A percentile compares a stretch with the other conserved stretches of the same genome.
These are phyloP conservation scores for Phaeolepiota aurea DNA, from an alignment of 768 basidiomycete genomes.

Conservation along the genomic window DNA sequence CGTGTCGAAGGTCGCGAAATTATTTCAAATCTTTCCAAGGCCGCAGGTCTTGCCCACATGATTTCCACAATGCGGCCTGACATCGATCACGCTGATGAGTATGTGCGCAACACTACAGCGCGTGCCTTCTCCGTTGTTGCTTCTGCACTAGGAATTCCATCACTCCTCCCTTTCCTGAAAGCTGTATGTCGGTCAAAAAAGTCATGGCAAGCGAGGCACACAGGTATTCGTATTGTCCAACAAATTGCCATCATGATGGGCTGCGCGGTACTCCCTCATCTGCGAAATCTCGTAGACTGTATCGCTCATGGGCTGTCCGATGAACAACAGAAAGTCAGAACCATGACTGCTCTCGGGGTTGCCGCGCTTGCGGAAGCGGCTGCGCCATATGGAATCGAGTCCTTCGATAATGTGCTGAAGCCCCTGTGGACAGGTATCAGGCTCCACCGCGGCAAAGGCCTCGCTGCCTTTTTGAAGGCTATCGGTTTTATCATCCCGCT, in stretches of 20 bases:
- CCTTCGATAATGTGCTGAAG: conserved; percentile 95
- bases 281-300: conserved; percentile 93
- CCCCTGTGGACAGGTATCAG: conserved; percentile 92
- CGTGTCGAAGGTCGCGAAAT: conserved; percentile 99
- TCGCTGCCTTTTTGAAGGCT: conserved; percentile 94
- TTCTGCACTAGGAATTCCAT: conserved; percentile 95
- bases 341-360: conserved; percentile 88
- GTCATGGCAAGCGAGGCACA: conserved; percentile 99
- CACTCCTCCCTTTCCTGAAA: conserved; percentile 95
- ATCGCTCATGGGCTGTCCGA: conserved; percentile 90
- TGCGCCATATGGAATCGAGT: conserved; percentile 98
- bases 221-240: conserved; percentile 98
- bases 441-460: conserved; percentile 89
- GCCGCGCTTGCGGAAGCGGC: conserved; percentile 96
- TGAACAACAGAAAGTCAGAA: conserved; percentile 93
- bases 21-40: conserved; percentile 97
- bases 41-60: conserved; percentile 99
- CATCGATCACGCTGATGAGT: conserved; percentile 99
- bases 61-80: conserved; percentile 99
- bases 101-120: conserved; percentile 97
- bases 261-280: conserved; percentile 93
- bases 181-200: conserved; percentile 98
- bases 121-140: conserved; percentile 99
- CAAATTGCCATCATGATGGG: conserved; percentile 99
- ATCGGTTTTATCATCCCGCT: conserved; percentile 99